Evolutionary conservation across 1,284 basidiomycete species (phyloP).

Genomic region (Irpex sp.): DNA sequence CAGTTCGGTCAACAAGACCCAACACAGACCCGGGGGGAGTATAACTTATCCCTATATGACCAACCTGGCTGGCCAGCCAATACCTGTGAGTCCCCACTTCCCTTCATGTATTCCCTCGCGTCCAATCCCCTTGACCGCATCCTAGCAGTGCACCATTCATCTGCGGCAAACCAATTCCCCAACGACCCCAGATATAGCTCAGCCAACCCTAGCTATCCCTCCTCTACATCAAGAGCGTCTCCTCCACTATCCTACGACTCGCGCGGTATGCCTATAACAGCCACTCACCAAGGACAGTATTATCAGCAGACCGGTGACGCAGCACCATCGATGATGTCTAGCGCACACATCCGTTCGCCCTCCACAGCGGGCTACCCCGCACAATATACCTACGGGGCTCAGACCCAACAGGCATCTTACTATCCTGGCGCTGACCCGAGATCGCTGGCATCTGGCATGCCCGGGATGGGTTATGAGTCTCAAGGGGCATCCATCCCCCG

Average conservation of each 20-base stretch:
- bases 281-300: constrained; percentile 29
- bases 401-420: constrained; percentile 20
- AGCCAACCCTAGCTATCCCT: constrained; percentile 39
- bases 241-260: constrained; percentile 38
- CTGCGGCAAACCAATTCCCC: constrained; percentile 24
- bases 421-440: constrained; percentile 27
- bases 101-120: constrained; percentile 9
- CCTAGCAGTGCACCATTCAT: constrained; percentile 21
- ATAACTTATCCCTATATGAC: constrained; percentile 45
- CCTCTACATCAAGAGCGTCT: constrained; percentile 46
- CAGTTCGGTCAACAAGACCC: constrained; percentile 62
- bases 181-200: constrained; percentile 50
- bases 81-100: constrained; percentile 37
- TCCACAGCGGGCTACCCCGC: constrained; percentile 20
- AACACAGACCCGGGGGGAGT: constrained; percentile 53
- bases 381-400: constrained; percentile 15
- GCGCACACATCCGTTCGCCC: constrained; percentile 24
- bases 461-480: constrained; percentile 29
- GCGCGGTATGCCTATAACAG: constrained; percentile 47
- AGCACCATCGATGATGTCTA: constrained; percentile 17
- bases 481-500: constrained; percentile 21
- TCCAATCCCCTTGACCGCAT: background rate
- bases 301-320: constrained; percentile 19
- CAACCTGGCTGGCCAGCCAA: constrained; percentile 44
- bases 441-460: constrained; percentile 23